Evolutionary conservation across 768 basidiomycete species (phyloP), one percentile per base, ranked within the genome.

Genomic region (Crassisporium funariophilum): DNA sequence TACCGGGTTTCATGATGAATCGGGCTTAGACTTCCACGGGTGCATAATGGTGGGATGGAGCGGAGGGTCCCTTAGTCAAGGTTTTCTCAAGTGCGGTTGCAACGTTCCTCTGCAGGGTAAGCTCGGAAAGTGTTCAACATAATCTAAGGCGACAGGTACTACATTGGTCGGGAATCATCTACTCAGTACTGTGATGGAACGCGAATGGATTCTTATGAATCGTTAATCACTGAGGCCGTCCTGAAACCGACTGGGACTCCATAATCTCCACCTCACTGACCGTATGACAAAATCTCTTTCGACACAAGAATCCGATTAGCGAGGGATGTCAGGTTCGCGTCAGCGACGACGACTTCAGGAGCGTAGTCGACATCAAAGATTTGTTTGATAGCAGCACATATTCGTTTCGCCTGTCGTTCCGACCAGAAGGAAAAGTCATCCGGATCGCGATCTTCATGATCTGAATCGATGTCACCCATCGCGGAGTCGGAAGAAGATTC

Each of bases 381-480:
- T 63, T 91, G 81, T 55, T 88, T 72, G 47, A 95, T 83, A 20
- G 83, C 85, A 15, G 72, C 68, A 41, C 86, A 87, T 55, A 99
- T 98, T 44, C 91, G 81, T 67, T 85, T 87, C 46, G 95, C 97
- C 65, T 99, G 95, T 34, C 75, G 72, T 57, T 88, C 86, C 1
- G 86, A 86, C 91, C 94, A 95, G 71, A 99, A 93, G 36, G 82
- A 79, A 66, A 99, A 98, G 68, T 98, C 95, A 60, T 98, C 95
- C 1, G 84, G 82, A 58, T 95, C 90, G 35, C 76, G 81, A 25
- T 69, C 67, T 33, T 78, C 74, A 12, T 66, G 62, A 29, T 67
- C 65, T 20, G 59, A 47, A 24, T 67, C 61, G 25, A 53, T 58
- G 11, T 56, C 58, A 22, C 13, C 46, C 29, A 20, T 44, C n/a